These are phyloP conservation scores for Brassica juncea DNA, from an alignment of 345 rosid genomes.

Conservation along the genomic window DNA sequence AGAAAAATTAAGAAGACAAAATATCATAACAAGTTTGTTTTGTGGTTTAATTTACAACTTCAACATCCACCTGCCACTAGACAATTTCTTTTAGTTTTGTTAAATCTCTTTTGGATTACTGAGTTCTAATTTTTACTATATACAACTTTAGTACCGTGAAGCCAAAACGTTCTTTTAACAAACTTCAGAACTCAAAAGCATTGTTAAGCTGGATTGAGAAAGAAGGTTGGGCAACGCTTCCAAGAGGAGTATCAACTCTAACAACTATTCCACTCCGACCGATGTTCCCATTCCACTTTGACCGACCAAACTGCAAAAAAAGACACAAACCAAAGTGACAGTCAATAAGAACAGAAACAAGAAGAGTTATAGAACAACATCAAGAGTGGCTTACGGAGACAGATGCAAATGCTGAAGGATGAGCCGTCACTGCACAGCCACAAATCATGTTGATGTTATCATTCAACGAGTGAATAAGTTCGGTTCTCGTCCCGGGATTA, in stretches of 20 bases:
- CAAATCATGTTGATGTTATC: conserved; percentile 76
- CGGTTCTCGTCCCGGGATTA: conserved; percentile 80
- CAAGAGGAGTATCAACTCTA: conserved; percentile 72
- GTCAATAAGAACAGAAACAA: neutral
- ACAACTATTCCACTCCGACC: conserved; percentile 81
- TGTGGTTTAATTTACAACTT: neutral
- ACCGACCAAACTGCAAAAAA: conserved; percentile 71
- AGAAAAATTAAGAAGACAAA: conserved; percentile 64
- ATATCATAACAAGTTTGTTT: neutral
- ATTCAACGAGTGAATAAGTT: conserved; percentile 75
- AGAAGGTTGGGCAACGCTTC: conserved; percentile 60
- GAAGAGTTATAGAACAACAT: neutral
- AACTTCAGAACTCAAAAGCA: conserved; percentile 73
- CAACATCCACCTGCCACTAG: neutral
- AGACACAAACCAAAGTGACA: neutral
- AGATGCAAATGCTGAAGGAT: conserved; percentile 82
- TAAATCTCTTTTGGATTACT: neutral
- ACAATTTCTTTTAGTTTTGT: conserved; percentile 6
- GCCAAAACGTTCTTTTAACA: neutral
- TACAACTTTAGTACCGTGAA: conserved; percentile 7
- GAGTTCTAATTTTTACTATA: conserved; percentile 20
- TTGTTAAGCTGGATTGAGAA: conserved; percentile 81
- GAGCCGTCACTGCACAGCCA: conserved; percentile 60
- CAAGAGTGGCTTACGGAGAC: conserved; percentile 54
- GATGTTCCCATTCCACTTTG: conserved; percentile 89